Evolutionary conservation across 495 filamentous ascomycete species (phyloP).

Genomic region (Aspergillus funiculosus): DNA sequence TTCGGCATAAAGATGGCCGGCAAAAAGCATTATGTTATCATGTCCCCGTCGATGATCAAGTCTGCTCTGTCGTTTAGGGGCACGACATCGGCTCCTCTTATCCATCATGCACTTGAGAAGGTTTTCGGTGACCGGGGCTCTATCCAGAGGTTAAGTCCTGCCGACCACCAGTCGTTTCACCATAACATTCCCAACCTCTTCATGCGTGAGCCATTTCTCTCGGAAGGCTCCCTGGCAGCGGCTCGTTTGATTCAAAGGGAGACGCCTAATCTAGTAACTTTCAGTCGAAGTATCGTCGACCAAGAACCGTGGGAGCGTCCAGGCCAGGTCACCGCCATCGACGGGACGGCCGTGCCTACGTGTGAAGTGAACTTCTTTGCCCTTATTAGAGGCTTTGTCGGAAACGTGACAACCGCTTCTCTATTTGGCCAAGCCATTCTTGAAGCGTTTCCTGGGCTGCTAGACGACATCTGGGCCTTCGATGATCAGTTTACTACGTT

Average conservation of each 20-base stretch:
- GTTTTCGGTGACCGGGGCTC: slow-evolving; percentile 45
- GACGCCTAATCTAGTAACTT: slow-evolving; percentile 50
- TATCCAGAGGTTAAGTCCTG: slow-evolving; percentile 29
- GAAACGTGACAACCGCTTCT: slow-evolving; percentile 42
- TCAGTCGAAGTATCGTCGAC: slow-evolving; percentile 54
- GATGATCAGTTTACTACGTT: slow-evolving; percentile 50
- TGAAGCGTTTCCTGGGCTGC: slow-evolving; percentile 47
- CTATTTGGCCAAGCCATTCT: slow-evolving; percentile 52
- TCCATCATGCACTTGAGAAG: slow-evolving; percentile 39
- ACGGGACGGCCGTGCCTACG: slow-evolving; percentile 25
- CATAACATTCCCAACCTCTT: slow-evolving; percentile 35
- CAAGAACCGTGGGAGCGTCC: slow-evolving; percentile 56
- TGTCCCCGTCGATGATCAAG: slow-evolving; percentile 45
- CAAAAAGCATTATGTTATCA: slow-evolving; percentile 45
- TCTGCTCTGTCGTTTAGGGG: slow-evolving; percentile 36
- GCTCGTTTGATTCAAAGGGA: slow-evolving; percentile 35
- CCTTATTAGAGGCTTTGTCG: slow-evolving; percentile 51
- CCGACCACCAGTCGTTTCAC: slow-evolving; percentile 30
- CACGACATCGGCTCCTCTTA: slow-evolving; percentile 27
- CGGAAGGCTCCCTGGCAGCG: slow-evolving; percentile 31
- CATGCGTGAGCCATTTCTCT: slow-evolving; percentile 39
- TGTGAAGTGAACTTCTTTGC: slow-evolving; percentile 49
- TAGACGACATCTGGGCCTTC: slow-evolving; percentile 51
- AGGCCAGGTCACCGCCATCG: slow-evolving; percentile 31
- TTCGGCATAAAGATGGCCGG: slow-evolving; percentile 50